These are phyloP conservation scores for Populus tremula DNA, from an alignment of 345 rosid genomes.

Conservation along the genomic window DNA sequence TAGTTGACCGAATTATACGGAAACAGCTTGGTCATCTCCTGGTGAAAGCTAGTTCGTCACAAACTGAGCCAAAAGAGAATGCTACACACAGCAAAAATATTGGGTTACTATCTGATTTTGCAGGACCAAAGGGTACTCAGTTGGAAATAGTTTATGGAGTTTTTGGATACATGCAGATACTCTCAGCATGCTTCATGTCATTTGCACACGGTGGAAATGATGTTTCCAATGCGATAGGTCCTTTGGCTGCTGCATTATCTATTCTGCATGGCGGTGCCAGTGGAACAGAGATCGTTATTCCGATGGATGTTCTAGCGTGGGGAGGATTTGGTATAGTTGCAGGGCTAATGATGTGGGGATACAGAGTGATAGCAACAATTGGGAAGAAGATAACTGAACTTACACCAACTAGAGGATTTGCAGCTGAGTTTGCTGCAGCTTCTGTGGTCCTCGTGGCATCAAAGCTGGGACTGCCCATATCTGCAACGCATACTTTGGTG, in stretches of 20 bases:
- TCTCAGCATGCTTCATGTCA: slow-evolving; percentile 98
- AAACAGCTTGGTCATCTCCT: slow-evolving; percentile 91
- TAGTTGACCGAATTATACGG: slow-evolving; percentile 58
- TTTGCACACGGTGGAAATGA: slow-evolving; percentile 96
- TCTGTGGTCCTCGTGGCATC: slow-evolving; percentile 90
- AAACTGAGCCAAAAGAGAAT: slow-evolving; percentile 35
- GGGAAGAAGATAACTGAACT: slow-evolving; percentile 97
- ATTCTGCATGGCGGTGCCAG: slow-evolving; percentile 73
- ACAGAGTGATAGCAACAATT: slow-evolving; percentile 88
- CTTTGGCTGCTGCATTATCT: slow-evolving; percentile 81
- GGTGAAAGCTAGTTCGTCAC: slow-evolving; percentile 37
- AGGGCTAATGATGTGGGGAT: slow-evolving; percentile 84
- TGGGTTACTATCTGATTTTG: slow-evolving; percentile 80
- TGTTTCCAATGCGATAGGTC: slow-evolving; percentile 95
- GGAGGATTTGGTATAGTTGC: slow-evolving; percentile 97
- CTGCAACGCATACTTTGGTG: slow-evolving; percentile 87
- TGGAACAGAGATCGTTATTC: slow-evolving; percentile 66
- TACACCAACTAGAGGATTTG: slow-evolving; percentile 93
- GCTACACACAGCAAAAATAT: slow-evolving; percentile 40
- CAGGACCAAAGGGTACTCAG: slow-evolving; percentile 91
- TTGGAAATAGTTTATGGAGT: slow-evolving; percentile 85
- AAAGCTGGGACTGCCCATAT: slow-evolving; percentile 79
- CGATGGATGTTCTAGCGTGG: slow-evolving; percentile 86
- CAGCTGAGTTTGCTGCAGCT: slow-evolving; percentile 96
- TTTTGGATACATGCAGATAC: slow-evolving; percentile 90